Evolutionary conservation across 108 stramenopile species (phyloP), one percentile per base, ranked within the genome.

Genomic region (Poteriospumella lacustris): DNA sequence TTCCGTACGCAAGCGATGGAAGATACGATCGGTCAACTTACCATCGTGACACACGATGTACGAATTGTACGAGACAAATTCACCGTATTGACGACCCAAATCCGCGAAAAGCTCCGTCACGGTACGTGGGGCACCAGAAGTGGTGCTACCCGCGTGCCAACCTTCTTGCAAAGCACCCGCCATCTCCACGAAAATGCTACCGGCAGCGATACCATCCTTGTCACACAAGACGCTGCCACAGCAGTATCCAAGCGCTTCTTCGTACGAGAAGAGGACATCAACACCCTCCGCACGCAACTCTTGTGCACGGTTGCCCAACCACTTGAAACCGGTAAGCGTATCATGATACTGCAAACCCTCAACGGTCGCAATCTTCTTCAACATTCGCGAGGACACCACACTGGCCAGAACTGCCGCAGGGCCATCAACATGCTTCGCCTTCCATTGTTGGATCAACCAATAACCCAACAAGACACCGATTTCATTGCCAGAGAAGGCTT

Each of bases 171-270:
- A 83, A 43, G 70, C 67, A 36, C 70, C 47, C 0, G 93, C 89
- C 85, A 98, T 85, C 78, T 95, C 91, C 2, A 89, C 84, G 72
- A 96, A 85, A 0, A 96, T 90, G 5, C 79, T 56, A 0, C 76
- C 85, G 28, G 83, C 83, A 0, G 77, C 52, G 41, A 86, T 39
- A 0, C 85, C 85, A 75, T 86, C 85, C 77, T 87, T 98, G 80
- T 98, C 97, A 43, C 88, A 88, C 5, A 96, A 86, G 28, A 94
- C 86, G 64, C 92, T 92, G 0, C 94, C 94, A 44, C 75, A 89
- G 89, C 77, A 91, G 83, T 86, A 96, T 9, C 97, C 97, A 62
- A 98, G 94, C 33, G 95, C 95, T 79, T 98, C 97, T 89, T 98
- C 97, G 75, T 96, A 96, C 2, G 89, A 86, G 77, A 96, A 91